phyloP scores from a whole-genome alignment of 106 monocot genomes.

The Vanilla planifolia region DNA sequence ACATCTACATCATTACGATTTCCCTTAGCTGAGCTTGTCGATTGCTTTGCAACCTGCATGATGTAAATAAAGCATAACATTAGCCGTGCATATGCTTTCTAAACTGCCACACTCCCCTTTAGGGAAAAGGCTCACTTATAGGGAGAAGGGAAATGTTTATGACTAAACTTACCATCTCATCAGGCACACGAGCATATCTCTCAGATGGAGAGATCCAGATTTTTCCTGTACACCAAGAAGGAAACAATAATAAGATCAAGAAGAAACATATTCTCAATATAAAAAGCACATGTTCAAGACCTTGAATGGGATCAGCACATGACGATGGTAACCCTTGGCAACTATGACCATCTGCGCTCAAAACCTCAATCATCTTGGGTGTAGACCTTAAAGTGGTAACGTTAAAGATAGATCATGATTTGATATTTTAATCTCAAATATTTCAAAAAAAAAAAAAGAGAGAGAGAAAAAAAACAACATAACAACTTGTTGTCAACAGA shows the following conservation, averaged over 20 bases:
- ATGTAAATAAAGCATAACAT: background rate
- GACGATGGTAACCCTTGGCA: slow-evolving; percentile 70
- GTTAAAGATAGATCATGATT: no score
- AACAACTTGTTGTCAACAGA: no score
- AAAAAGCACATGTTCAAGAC: slow-evolving; percentile 14
- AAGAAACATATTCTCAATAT: background rate
- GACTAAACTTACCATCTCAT: slow-evolving; percentile 64
- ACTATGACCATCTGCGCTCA: slow-evolving; percentile 26
- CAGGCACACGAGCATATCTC: slow-evolving; percentile 95
- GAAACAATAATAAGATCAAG: background rate
- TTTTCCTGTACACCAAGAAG: slow-evolving; percentile 49
- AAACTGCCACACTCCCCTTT: background rate
- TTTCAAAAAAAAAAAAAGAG: no score
- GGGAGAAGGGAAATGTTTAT: background rate
- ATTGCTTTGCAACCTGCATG: slow-evolving; percentile 36
- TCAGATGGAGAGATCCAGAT: slow-evolving; percentile 88
- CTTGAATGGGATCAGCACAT: slow-evolving; percentile 38
- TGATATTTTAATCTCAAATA: no score
- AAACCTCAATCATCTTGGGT: slow-evolving; percentile 20
- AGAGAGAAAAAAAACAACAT: no score
- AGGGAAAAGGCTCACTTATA: background rate
- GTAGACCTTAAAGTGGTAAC: slow-evolving; percentile 5
- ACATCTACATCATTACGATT: slow-evolving; percentile 57
- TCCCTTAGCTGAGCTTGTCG: slow-evolving; percentile 17
- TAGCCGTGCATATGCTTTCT: background rate